Conservation (phyloP, 2,329 filamentous ascomycete genomes). For the Fusarium tjaetaba region DNA sequence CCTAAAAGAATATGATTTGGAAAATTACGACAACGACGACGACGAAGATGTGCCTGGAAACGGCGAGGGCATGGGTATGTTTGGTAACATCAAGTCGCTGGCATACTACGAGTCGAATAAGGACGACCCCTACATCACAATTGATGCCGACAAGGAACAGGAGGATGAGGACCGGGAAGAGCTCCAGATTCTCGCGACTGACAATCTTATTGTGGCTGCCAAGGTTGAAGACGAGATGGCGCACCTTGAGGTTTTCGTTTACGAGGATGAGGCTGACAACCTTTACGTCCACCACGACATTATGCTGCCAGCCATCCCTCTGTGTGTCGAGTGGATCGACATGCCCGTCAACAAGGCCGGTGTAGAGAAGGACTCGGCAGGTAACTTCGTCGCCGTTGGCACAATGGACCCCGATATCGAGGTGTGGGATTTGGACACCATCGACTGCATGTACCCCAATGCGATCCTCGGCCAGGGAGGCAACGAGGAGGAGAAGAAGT, state of each 20-base stretch:
- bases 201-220: conserved; percentile 91
- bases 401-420: conserved; percentile 99
- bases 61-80: conserved; percentile 85
- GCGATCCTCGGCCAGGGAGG: conserved; percentile 87
- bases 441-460: conserved; percentile 98
- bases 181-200: conserved; percentile 88
- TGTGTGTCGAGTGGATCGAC: conserved; percentile 96
- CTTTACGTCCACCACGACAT: conserved; percentile 99
- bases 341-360: conserved; percentile 81
- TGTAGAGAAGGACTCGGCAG: conserved; percentile 71
- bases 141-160: conserved; percentile 74
- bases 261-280: conserved; percentile 94
- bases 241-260: conserved; percentile 96
- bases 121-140: conserved; percentile 95
- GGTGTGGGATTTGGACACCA: conserved; percentile 95
- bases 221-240: conserved; percentile 98
- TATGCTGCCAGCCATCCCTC: conserved; percentile 95
- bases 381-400: conserved; percentile 93
- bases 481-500: conserved; percentile 66
- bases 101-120: conserved; percentile 95
- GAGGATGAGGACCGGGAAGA: conserved; percentile 93
- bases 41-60: conserved; percentile 58
- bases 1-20: conserved; percentile 94
- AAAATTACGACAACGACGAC: conserved; percentile 91
- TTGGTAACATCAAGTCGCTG: conserved; percentile 92